Conservation (phyloP, 1,284 basidiomycete species). For the Ceratobasidium sp. region DNA sequence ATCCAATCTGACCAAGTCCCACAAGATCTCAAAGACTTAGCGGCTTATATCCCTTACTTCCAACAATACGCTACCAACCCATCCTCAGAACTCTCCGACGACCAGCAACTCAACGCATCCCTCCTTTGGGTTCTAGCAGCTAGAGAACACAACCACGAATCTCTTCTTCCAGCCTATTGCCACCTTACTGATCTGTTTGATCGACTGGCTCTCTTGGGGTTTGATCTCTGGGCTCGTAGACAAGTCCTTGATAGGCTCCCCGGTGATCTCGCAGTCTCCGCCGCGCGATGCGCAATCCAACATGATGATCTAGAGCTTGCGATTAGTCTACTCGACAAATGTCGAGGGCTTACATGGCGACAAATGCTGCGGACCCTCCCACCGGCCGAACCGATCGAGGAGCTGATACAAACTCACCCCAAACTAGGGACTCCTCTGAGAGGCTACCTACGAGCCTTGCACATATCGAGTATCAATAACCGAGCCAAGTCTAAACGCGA, state of each 20-base stretch:
- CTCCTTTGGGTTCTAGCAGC: constrained; percentile 25
- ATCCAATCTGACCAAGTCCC: neutral
- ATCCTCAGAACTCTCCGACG: neutral
- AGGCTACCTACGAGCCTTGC: constrained; percentile 21
- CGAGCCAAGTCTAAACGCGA: neutral
- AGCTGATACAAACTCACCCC: constrained; percentile 4
- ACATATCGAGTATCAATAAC: constrained; percentile 2
- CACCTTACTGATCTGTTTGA: neutral
- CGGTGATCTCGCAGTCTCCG: constrained; percentile 10
- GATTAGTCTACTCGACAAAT: constrained; percentile 17
- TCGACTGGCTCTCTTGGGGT: constrained; percentile 9
- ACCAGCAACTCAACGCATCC: constrained; percentile 25
- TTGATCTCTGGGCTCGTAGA: constrained; percentile 28
- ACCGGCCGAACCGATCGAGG: neutral
- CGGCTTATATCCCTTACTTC: constrained; percentile 2
- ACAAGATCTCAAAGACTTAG: neutral
- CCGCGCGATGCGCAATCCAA: constrained; percentile 9
- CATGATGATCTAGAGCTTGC: constrained; percentile 3
- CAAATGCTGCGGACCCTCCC: constrained; percentile 21
- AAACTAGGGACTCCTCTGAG: constrained; percentile 5
- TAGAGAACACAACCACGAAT: constrained; percentile 14
- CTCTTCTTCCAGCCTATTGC: neutral
- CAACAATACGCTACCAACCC: constrained; percentile 18
- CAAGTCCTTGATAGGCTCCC: constrained; percentile 7
- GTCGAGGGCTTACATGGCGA: constrained; percentile 21